These are phyloP conservation scores for Pelargonium citronellum DNA, from an alignment of 441 rosid genomes.

Conservation along the genomic window DNA sequence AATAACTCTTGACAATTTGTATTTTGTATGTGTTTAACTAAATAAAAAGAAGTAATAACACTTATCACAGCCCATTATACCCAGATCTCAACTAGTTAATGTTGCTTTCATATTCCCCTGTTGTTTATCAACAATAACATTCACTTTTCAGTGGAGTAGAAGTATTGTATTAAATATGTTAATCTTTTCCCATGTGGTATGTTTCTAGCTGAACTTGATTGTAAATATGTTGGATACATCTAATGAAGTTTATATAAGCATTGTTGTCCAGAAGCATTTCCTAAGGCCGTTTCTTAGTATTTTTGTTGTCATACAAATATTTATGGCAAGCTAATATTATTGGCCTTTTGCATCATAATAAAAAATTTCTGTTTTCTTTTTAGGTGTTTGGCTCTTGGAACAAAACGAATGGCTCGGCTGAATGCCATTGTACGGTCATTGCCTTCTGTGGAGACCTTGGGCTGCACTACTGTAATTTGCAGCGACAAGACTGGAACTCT, in stretches of 20 bases:
- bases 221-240: not conserved
- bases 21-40: too few relatives aligned
- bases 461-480: constrained; percentile 98
- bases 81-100: not conserved
- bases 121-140: not conserved
- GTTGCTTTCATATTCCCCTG: not conserved
- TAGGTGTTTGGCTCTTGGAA: constrained; percentile 99
- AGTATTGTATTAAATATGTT: not conserved
- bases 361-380: constrained; percentile 10
- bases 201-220: not conserved
- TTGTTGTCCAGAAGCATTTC: constrained; percentile 7
- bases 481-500: constrained; percentile 98
- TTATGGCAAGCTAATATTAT: constrained; percentile 5
- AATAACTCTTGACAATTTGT: too few relatives aligned
- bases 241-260: not conserved
- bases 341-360: constrained; percentile 15
- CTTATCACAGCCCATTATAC: not conserved
- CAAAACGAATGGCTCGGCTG: constrained; percentile 97
- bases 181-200: not conserved
- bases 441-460: constrained; percentile 97
- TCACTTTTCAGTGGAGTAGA: not conserved
- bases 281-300: not conserved
- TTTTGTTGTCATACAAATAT: not conserved
- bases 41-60: not conserved
- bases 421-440: constrained; percentile 96